phyloP scores from a whole-genome alignment of 73 alveolate species.

The Effrenium voratum region DNA sequence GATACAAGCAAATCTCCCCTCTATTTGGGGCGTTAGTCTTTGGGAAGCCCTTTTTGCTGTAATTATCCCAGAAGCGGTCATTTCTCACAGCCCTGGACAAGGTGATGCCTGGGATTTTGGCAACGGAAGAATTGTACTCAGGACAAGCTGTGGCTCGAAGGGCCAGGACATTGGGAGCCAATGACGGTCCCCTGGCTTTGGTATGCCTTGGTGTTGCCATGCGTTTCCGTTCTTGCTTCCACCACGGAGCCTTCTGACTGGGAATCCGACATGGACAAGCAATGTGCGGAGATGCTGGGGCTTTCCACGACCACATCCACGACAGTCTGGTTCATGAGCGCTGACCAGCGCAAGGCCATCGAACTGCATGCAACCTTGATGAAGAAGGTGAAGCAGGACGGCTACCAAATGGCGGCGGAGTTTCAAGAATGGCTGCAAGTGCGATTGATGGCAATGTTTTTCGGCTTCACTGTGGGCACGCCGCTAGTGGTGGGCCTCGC shows the following conservation, averaged over 20 bases:
- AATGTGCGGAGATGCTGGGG: not conserved
- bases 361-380: not conserved
- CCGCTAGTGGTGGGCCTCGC: not conserved
- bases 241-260: no score
- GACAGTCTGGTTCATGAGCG: not conserved
- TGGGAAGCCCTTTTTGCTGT: no score
- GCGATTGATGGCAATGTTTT: not conserved
- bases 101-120: no score
- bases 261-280: not conserved
- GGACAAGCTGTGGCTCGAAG: not conserved
- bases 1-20: no score
- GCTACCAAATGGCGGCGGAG: not conserved
- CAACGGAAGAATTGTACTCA: no score
- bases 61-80: no score
- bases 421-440: constrained; percentile 18
- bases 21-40: no score
- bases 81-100: no score
- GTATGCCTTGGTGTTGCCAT: not conserved
- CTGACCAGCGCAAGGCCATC: not conserved
- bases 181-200: not conserved
- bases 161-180: not conserved
- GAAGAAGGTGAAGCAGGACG: not conserved
- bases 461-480: not conserved
- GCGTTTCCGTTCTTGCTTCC: not conserved
- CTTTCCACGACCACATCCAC: not conserved